Base-by-base conservation (phyloP, 2,329 filamentous ascomycete genomes). In the Trichoderma sp. region DNA sequence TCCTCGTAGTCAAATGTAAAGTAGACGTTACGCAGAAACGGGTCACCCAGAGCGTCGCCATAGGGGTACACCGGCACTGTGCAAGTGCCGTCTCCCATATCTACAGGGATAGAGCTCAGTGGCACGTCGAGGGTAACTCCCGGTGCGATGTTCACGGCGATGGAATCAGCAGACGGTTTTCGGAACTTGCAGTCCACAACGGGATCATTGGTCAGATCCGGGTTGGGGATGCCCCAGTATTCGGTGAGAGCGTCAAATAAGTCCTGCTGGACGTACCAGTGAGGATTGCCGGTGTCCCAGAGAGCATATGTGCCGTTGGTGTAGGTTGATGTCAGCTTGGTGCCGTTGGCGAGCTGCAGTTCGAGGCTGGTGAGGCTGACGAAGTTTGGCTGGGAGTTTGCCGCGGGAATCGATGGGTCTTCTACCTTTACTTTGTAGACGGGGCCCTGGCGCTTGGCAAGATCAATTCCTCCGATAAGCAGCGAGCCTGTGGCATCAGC, bases 1-100 rank as follows among this genome's bases (percentile, higher is more conserved):
- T 66, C 40, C 4, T 71, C 70, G 24, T 71, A 70, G 33, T 71
- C 65, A 49, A 70, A 71, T 3, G 70, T 71, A 19, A 70, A 68
- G 37, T 71, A 70, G 16, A 70, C 33, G 13, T 55, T 60, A 4
- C 70, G 68, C 14, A 71, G 55, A 40, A 58, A 71, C 4, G 64
- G 5, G 58, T 72, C 69, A 11, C 70, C 69, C 27, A 67, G 35
- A 5, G 65, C 27, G 0, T n/a, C 43, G 2, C 61, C 65, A 37
- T 40, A 65, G 7, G 64, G 55, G 11, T 31, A 52, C 10, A 72
- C 63, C 1, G 68, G 56, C 16, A 60, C 53, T 13, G 58, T 62
- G 31, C 70, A 72, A 40, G 55, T 70, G 4, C 56, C 63, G n/a
- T 68, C 62, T 0, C 53, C 70, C 19, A 62, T 29, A 16, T 68